phyloP scores from a whole-genome alignment of 306 rosid genomes.

The Trifolium pratense region DNA sequence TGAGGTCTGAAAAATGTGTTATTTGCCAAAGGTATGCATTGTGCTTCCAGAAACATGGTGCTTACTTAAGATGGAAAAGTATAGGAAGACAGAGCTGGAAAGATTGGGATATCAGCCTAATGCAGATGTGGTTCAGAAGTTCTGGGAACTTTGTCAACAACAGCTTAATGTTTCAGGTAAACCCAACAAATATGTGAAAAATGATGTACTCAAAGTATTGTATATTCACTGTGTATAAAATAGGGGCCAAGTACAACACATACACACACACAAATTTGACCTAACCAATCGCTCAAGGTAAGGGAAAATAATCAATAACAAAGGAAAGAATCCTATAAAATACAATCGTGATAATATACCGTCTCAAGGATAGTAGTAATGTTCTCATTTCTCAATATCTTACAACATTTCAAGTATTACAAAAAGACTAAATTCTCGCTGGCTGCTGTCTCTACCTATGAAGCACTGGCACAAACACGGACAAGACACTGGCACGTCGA shows the following conservation, averaged over 20 bases:
- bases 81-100: slow-evolving; percentile 68
- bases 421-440: not conserved
- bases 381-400: not conserved
- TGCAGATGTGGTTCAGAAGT: slow-evolving; percentile 56
- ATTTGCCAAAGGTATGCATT: slow-evolving; percentile 69
- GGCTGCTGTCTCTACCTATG: slow-evolving; percentile 14
- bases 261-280: not conserved
- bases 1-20: slow-evolving; percentile 45
- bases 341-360: not conserved
- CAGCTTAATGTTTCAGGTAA: slow-evolving; percentile 81
- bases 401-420: not conserved
- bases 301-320: not conserved
- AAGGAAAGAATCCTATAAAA: not conserved
- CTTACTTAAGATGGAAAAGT: slow-evolving; percentile 57
- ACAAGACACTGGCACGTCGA: not conserved
- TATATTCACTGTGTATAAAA: not conserved
- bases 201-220: not conserved
- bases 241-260: not conserved
- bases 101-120: slow-evolving; percentile 74
- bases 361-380: not conserved
- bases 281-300: not conserved
- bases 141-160: slow-evolving; percentile 81
- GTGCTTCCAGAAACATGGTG: slow-evolving; percentile 72
- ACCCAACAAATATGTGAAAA: slow-evolving; percentile 8
- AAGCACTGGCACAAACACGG: not conserved